A percentile compares a stretch with the other conserved stretches of the same genome.
Conservation (phyloP, 2,329 filamentous ascomycete genomes). For the Apiospora sp. region DNA sequence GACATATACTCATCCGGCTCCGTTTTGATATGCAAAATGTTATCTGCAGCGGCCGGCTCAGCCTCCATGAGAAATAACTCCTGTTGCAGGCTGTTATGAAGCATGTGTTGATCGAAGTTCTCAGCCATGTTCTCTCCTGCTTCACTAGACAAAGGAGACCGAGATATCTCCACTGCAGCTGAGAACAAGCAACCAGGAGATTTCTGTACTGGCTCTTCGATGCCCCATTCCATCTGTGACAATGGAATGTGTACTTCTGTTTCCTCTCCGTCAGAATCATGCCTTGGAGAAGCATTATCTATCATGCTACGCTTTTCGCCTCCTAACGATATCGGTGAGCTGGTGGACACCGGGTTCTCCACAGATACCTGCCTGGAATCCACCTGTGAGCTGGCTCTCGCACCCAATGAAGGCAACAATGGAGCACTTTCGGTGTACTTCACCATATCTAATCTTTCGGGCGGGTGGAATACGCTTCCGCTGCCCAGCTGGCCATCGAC, state of each 20-base stretch:
- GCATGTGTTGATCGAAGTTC: neutral
- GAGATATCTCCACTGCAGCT: slow-evolving; percentile 19
- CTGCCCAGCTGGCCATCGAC: slow-evolving; percentile 25
- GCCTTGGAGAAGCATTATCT: neutral
- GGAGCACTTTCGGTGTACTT: neutral
- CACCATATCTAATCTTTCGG: slow-evolving; percentile 17
- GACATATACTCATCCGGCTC: neutral
- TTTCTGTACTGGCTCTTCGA: slow-evolving; percentile 20
- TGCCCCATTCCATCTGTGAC: slow-evolving; percentile 32
- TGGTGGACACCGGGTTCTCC: neutral
- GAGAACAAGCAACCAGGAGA: slow-evolving; percentile 16
- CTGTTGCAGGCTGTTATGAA: neutral
- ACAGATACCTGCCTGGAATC: neutral
- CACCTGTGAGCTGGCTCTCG: neutral
- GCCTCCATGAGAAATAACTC: neutral
- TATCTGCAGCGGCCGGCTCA: neutral
- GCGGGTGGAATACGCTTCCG: neutral
- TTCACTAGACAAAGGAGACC: slow-evolving; percentile 15
- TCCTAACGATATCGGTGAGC: neutral
- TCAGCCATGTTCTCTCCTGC: neutral
- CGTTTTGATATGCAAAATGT: neutral
- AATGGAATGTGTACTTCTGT: slow-evolving; percentile 28
- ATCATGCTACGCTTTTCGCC: neutral
- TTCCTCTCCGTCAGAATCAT: slow-evolving; percentile 27
- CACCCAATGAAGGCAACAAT: neutral